Base-by-base conservation (phyloP, 2,329 filamentous ascomycete genomes). In the Verticillium dahliae region DNA sequence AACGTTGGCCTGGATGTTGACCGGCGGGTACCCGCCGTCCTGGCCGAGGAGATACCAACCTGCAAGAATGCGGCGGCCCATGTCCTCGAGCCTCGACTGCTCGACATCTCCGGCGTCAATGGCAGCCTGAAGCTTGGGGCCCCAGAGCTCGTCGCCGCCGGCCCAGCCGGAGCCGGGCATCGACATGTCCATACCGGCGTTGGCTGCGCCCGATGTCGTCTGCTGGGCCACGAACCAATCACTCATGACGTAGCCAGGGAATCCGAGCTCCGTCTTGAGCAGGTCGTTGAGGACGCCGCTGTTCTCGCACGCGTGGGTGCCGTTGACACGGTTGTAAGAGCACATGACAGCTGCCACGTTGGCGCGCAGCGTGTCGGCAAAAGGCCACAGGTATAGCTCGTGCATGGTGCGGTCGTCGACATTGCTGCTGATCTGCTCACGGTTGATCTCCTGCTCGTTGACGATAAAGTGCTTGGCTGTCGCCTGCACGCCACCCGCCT, bases 141-240 rank as follows among this genome's bases (percentile, higher is more conserved):
- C 85, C 85, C 85, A 87, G 41, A 82, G 77, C 3, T 85, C 71
- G 52, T 76, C 80, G 37, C 74, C 74, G 56, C 80, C 78, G 70
- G 84, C 84, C 69, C 73, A 85, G 67, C 83, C 78, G 59, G 78
- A 85, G 62, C 91, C 91, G 0, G 90, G 90, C 90, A 94, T 94
- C 2, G 87, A 86, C 90, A 92, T 91, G 72, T 94, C 90, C 64
- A 94, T 72, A 34, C 91, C 91, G 31, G 85, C 83, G 64, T 89
- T 80, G 31, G 90, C 86, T 59, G 82, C 81, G 10, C 81, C 81
- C 9, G 86, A 84, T 63, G 90, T 91, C 31, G 85, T 85, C 74
- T 93, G 89, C 69, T 92, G 90, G 2, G 89, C 91, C 66, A 82
- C 79, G 34, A 59, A 59, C 91, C 91, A 95, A 73, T 95, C 91